Evolutionary conservation across 305 asterid genomes (phyloP).

Genomic region (Fraxinus angustifolia): DNA sequence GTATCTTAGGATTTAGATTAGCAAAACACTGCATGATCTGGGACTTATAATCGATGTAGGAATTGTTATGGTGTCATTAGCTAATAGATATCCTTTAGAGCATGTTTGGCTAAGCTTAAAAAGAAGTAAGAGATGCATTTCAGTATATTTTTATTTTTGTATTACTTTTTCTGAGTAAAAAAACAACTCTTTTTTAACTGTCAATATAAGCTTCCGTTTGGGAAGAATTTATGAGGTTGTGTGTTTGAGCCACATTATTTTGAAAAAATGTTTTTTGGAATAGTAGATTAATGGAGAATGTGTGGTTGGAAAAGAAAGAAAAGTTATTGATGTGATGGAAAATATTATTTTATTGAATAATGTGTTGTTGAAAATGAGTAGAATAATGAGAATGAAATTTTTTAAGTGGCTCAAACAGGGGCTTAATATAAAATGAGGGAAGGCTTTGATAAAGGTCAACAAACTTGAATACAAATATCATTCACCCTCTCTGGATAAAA

Average conservation of each 20-base stretch:
- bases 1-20: neutral
- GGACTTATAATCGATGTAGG: neutral
- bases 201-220: neutral
- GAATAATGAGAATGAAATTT: too few relatives aligned
- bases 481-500: neutral
- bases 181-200: neutral
- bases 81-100: neutral
- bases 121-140: neutral
- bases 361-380: too few relatives aligned
- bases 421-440: neutral
- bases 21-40: conserved; percentile 1
- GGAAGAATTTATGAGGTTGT: neutral
- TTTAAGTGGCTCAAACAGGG: too few relatives aligned
- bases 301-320: too few relatives aligned
- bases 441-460: neutral
- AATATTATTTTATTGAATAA: too few relatives aligned
- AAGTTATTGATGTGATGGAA: too few relatives aligned
- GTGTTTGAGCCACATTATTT: too few relatives aligned
- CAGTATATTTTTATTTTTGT: neutral
- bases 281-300: too few relatives aligned
- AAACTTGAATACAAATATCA: neutral
- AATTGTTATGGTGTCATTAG: neutral
- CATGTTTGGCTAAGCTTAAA: neutral
- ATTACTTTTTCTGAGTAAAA: neutral
- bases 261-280: too few relatives aligned